Conservation (phyloP, 2,329 filamentous ascomycete genomes). For the Aspergillus niger region DNA sequence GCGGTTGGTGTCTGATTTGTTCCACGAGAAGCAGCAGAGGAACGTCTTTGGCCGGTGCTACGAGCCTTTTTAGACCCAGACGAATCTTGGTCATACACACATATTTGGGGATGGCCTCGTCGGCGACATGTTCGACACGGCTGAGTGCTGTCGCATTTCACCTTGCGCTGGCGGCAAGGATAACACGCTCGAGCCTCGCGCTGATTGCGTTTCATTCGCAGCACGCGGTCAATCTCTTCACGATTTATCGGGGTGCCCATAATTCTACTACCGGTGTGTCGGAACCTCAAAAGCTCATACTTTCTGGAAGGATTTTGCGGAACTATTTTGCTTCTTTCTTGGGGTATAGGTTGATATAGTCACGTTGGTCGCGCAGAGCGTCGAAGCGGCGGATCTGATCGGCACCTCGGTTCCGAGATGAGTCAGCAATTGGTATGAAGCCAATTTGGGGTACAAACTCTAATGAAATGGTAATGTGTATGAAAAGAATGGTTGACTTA, state of each 20-base stretch:
- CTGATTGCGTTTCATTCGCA: conserved; percentile 31
- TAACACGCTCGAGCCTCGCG: conserved; percentile 37
- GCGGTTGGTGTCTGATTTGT: not conserved
- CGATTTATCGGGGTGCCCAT: conserved; percentile 20
- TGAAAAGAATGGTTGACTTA: too few relatives aligned
- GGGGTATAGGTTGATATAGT: not conserved
- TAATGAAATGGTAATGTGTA: too few relatives aligned
- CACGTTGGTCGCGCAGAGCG: not conserved
- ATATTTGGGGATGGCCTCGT: conserved; percentile 33
- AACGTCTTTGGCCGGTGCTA: not conserved
- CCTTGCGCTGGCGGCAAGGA: conserved; percentile 39
- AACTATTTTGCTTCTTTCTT: not conserved
- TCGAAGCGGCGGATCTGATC: not conserved
- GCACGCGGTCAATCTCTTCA: conserved; percentile 32
- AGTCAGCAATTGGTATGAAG: not conserved
- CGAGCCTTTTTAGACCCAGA: not conserved
- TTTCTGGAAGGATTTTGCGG: not conserved
- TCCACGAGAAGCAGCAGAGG: not conserved
- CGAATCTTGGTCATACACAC: conserved; percentile 23
- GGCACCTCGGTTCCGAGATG: not conserved
- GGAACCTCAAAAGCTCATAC: not conserved
- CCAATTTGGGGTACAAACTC: not conserved
- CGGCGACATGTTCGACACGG: conserved; percentile 34
- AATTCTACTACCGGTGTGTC: not conserved
- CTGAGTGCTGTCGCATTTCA: conserved; percentile 35